Percentiles rank a stretch among this genome's conserved stretches.
Conservation (phyloP, 2,329 filamentous ascomycete species). For the Alternaria sp. region DNA sequence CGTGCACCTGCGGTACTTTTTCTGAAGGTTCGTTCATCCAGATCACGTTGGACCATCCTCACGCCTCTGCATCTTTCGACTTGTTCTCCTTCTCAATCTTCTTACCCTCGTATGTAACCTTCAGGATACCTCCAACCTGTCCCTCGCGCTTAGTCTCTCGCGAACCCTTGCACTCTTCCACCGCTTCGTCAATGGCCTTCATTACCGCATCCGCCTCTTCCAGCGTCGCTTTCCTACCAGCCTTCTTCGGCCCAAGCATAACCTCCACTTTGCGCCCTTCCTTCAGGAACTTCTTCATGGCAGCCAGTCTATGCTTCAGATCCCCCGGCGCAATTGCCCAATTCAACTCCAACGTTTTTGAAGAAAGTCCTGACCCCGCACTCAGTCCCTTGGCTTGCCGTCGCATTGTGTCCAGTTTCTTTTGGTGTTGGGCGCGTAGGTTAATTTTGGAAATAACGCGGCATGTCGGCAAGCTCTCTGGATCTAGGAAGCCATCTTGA, state of each 20-base stretch:
- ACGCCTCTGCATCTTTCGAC: constrained; percentile 7
- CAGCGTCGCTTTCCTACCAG: constrained; percentile 65
- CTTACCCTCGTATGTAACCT: constrained; percentile 43
- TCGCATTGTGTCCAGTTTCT: constrained; percentile 55
- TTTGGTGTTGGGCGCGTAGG: constrained; percentile 57
- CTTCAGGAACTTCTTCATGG: constrained; percentile 72
- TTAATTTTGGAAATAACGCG: constrained; percentile 70
- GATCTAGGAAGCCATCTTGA: constrained; percentile 47
- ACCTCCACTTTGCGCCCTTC: constrained; percentile 82
- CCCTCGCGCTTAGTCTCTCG: constrained; percentile 41
- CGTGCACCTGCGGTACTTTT: not conserved
- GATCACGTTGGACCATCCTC: not conserved
- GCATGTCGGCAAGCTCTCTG: constrained; percentile 68
- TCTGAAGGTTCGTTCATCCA: not conserved
- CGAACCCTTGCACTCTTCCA: constrained; percentile 49
- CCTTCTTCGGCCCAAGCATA: constrained; percentile 72
- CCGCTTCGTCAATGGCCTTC: constrained; percentile 57
- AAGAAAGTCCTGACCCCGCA: constrained; percentile 36
- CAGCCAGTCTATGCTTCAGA: constrained; percentile 63
- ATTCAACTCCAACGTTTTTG: constrained; percentile 87
- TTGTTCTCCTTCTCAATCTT: constrained; percentile 28
- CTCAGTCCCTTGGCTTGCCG: constrained; percentile 48
- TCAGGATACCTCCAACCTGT: constrained; percentile 42
- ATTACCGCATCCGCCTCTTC: constrained; percentile 69
- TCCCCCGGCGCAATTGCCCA: constrained; percentile 86